Evolutionary conservation across 371 early-diverging fungal species (phyloP).

Genomic region (Mucor ambiguus): DNA sequence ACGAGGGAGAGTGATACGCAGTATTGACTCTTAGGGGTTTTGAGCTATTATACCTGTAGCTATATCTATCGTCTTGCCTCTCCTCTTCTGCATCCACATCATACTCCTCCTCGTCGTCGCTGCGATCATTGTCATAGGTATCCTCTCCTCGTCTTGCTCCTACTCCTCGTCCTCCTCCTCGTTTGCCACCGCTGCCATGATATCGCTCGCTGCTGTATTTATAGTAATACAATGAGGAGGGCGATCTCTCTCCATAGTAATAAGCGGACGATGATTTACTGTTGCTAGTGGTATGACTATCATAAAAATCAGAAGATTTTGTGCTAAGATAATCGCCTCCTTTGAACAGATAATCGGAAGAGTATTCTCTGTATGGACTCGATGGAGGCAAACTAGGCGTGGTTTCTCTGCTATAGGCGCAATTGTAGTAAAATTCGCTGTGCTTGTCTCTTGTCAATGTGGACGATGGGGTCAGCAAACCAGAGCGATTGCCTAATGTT

Average conservation of each 20-base stretch:
- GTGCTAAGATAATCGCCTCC: not conserved
- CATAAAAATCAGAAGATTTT: not conserved
- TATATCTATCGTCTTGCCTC: not conserved
- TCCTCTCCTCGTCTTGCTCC: not conserved
- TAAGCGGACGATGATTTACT: conserved; percentile 7
- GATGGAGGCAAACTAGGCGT: not conserved
- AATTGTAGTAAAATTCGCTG: not conserved
- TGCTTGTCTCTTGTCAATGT: conserved; percentile 9
- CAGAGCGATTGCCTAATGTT: not conserved
- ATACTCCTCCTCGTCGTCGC: not conserved
- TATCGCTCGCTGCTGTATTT: not conserved
- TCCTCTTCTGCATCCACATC: not conserved
- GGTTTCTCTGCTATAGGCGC: not conserved
- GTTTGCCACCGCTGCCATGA: conserved; percentile 1
- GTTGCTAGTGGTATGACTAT: not conserved
- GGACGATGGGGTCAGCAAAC: conserved; percentile 12
- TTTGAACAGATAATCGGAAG: conserved; percentile 1
- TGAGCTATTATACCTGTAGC: not conserved
- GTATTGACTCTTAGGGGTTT: not conserved
- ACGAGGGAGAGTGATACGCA: not conserved
- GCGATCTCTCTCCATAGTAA: not conserved
- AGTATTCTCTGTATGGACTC: not conserved
- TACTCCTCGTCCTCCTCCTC: not conserved
- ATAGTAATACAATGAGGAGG: conserved; percentile 1
- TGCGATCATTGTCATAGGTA: not conserved